Base-by-base conservation (phyloP, 768 basidiomycete genomes). In the Pleurotus pulmonarius region DNA sequence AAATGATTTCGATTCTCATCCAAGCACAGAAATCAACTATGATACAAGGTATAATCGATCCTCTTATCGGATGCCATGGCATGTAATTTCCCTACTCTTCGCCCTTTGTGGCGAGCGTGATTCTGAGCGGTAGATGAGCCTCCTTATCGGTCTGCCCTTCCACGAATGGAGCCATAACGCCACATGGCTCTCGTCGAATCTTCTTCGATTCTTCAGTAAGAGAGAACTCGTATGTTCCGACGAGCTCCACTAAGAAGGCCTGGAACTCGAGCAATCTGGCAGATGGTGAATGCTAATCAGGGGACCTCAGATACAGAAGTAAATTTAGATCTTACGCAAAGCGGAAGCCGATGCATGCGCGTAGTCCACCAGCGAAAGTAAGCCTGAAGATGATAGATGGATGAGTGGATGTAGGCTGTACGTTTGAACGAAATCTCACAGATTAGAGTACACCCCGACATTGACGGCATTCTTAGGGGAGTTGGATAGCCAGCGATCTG, bases 201-300 rank as follows among this genome's bases (percentile, higher is more conserved):
- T 60, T 70, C 55, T 64, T 58, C 0, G 70, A 63, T 54, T 75
- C 68, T 12, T 71, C 68, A 2, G 75, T 73, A 24, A 67, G 69
- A 56, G 74, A 58, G 59, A 86, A 81, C 59, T 84, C 78, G 61
- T 86, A 83, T 59, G 78, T 73, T 29, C 73, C 66, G 39, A 86
- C 56, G 22, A 83, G 69, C 62, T 84, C 82, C 16, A 80, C 74
- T n/a, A 85, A 62, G 66, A 87, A 84, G 0, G 77, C 73, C 59
- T 86, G 84, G 13, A 85, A 63, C 64, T 87, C 83, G 39, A 76
- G 63, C 0, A 83, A 60, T 4, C 72, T 74, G 59, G 2, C 22
- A 22, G 29, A 11, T 34, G 9, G 29, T 34, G 29, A 4, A 15
- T 12, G 16, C 47, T 55, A 48, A 41, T 5, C 12, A 25, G 11